Conservation (phyloP, 2,329 filamentous ascomycete species). For the Colletotrichum lini region DNA sequence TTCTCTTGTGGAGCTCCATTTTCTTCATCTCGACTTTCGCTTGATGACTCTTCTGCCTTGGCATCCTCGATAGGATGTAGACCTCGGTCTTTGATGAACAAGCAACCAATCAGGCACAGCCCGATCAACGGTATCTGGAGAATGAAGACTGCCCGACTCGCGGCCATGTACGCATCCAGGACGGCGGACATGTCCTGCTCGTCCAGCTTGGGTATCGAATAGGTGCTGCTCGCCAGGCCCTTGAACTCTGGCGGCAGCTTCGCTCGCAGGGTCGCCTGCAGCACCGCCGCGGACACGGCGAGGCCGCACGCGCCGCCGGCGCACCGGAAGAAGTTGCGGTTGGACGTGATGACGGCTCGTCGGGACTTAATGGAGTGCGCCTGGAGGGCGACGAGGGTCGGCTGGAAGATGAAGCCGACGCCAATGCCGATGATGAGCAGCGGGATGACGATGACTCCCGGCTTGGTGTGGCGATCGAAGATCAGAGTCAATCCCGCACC, state of each 20-base stretch:
- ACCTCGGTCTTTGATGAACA: constrained; percentile 67
- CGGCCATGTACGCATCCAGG: constrained; percentile 63
- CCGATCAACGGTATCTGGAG: constrained; percentile 69
- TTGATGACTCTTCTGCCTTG: not conserved
- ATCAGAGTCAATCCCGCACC: constrained; percentile 67
- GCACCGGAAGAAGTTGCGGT: constrained; percentile 74
- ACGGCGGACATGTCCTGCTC: constrained; percentile 42
- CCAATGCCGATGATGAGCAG: constrained; percentile 66
- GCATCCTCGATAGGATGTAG: constrained; percentile 50
- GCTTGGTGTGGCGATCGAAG: constrained; percentile 60
- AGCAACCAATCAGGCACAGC: constrained; percentile 63
- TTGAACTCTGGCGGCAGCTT: constrained; percentile 47
- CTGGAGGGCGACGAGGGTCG: constrained; percentile 69
- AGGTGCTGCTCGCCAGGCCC: constrained; percentile 49
- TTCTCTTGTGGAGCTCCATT: not conserved
- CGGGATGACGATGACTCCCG: constrained; percentile 65
- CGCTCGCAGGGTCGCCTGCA: constrained; percentile 50
- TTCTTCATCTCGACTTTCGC: constrained; percentile 33
- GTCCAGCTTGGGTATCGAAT: constrained; percentile 45
- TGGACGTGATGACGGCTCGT: constrained; percentile 73
- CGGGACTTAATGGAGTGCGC: constrained; percentile 70
- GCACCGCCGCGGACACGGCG: constrained; percentile 68
- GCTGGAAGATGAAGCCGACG: constrained; percentile 64
- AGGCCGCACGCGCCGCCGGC: constrained; percentile 72
- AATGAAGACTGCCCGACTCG: constrained; percentile 69